Base-by-base conservation (phyloP, 2,329 filamentous ascomycete species). In the Fusarium sp. region DNA sequence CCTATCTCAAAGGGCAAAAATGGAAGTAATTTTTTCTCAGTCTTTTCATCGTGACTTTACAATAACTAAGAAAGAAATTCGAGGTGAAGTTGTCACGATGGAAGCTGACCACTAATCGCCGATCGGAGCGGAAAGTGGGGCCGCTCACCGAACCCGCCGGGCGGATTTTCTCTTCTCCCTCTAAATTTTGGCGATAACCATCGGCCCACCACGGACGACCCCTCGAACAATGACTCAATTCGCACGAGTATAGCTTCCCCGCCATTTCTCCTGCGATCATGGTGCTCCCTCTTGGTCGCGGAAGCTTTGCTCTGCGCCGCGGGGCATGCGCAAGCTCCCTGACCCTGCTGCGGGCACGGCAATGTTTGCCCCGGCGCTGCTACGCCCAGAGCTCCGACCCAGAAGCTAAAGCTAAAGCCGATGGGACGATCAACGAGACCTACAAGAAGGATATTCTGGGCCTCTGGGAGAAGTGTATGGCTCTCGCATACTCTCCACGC, bases 391-490 rank as follows among this genome's bases (percentile, higher is more conserved):
- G 75, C 76, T 72, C 74, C 55, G 56, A 60, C 59, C 58, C 67
- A 17, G 59, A 65, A 56, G 1, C 49, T 11, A 46, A 24, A 24
- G 24, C 24, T 51, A 3, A 24, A 49, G 14, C 44, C 7, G 44
- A 49, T 7, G 46, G 46, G 17, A n/a, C 46, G 14, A 27, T 59
- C 40, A 38, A 64, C 67, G 33, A 67, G 33, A 8, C 57, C 51
- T 38, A 62, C 71, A 24, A 74, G n/a, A 73, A 74, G 3, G 72
- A 79, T 14, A 64, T 83, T 4, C 53, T 81, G 22, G 59, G 66
- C 2, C 59, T 75, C 4, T 83, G 81, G 81, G 76, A 76, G 24
- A 77, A 78, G 70, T 83, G 81, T 82, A 79, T 9, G 73, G 31
- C 40, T 29, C 6, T 56, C 17, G 10, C 20, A 11, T 11, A 7